These are phyloP conservation scores for Cryphonectria radicalis DNA, from an alignment of 2,329 filamentous ascomycete species.

Conservation along the genomic window DNA sequence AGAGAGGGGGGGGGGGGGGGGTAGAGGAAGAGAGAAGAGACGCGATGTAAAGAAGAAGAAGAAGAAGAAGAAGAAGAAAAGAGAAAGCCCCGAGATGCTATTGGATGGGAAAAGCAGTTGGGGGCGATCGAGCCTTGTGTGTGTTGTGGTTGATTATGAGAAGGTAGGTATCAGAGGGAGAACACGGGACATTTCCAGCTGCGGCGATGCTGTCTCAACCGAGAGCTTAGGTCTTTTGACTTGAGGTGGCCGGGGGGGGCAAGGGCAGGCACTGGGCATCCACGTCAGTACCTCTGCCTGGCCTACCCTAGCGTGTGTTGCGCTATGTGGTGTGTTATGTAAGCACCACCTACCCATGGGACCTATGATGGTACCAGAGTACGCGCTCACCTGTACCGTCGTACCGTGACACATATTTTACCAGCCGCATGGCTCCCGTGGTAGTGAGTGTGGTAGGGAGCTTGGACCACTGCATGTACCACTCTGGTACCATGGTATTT, in stretches of 20 bases:
- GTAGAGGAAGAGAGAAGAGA: background rate
- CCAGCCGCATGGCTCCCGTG: background rate
- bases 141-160: background rate
- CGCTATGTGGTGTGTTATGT: background rate
- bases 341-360: background rate
- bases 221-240: background rate
- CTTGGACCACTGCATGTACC: background rate
- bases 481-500: background rate
- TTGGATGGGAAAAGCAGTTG: background rate
- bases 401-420: background rate
- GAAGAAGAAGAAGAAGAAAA: background rate
- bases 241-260: background rate
- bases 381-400: background rate
- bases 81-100: background rate
- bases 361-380: background rate
- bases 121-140: background rate
- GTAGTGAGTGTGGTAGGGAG: background rate
- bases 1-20: no score
- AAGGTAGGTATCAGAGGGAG: background rate
- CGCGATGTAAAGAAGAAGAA: background rate
- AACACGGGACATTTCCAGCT: background rate
- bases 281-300: conserved; percentile 15
- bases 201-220: conserved; percentile 9
- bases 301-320: background rate
- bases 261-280: conserved; percentile 1